phyloP scores from a whole-genome alignment of 2,329 filamentous ascomycete species.

The Cordyceps cateniannulata region DNA sequence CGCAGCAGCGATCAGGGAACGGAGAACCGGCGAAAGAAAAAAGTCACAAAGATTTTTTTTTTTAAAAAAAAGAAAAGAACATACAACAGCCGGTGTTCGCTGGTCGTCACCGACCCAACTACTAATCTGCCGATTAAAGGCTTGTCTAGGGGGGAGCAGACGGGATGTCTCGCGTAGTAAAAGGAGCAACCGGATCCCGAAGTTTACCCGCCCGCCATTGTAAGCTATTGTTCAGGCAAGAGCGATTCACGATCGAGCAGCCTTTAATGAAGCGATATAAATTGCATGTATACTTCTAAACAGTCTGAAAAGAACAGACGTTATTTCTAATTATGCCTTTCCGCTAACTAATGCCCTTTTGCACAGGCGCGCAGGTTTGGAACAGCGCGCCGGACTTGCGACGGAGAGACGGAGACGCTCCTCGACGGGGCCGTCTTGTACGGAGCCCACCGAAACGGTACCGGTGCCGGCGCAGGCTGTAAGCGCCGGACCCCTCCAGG shows the following conservation, averaged over 20 bases:
- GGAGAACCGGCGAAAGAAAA: too few relatives aligned
- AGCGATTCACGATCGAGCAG: too few relatives aligned
- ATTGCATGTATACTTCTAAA: background rate
- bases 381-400: background rate
- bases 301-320: background rate
- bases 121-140: background rate
- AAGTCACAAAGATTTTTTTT: too few relatives aligned
- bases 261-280: too few relatives aligned
- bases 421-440: background rate
- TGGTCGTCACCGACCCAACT: background rate
- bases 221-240: background rate
- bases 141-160: background rate
- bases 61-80: background rate
- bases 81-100: background rate
- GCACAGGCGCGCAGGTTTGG: background rate
- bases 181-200: background rate
- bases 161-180: background rate
- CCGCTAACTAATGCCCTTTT: background rate
- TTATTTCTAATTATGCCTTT: background rate
- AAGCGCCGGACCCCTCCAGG: background rate
- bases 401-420: background rate
- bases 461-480: background rate
- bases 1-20: too few relatives aligned
- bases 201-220: background rate
- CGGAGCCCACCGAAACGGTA: background rate